These are phyloP conservation scores for Marasmius tenuissimus DNA, from an alignment of 1,284 basidiomycete species.

Conservation along the genomic window DNA sequence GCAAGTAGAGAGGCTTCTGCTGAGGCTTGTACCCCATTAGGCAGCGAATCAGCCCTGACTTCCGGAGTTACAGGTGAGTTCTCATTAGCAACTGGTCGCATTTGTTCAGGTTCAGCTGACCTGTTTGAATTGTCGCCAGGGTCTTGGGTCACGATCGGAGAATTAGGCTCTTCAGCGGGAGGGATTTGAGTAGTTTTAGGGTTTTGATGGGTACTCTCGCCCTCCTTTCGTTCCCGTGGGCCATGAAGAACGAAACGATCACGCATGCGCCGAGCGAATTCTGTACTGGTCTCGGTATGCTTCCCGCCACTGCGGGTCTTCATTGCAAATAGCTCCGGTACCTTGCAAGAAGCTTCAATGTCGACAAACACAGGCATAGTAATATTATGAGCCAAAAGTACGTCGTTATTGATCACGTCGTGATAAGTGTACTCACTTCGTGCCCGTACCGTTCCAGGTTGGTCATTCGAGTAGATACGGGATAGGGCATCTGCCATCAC, in stretches of 20 bases:
- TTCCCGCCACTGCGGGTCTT: neutral
- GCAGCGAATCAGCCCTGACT: neutral
- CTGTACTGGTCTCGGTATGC: neutral
- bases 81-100: neutral
- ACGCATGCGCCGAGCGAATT: neutral
- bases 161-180: neutral
- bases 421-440: constrained; percentile 2
- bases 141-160: neutral
- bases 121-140: neutral
- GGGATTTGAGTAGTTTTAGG: neutral
- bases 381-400: neutral
- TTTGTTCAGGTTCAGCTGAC: neutral
- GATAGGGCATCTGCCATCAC: constrained; percentile 5
- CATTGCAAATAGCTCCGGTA: neutral
- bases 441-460: constrained; percentile 4
- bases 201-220: constrained; percentile 5
- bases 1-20: neutral
- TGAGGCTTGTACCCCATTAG: neutral
- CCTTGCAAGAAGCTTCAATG: constrained; percentile 1
- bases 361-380: constrained; percentile 4
- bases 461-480: constrained; percentile 5
- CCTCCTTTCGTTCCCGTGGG: constrained; percentile 11
- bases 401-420: neutral
- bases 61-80: neutral
- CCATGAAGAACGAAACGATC: neutral